phyloP scores from a whole-genome alignment of 768 basidiomycete species.

The Piloderma croceum region DNA sequence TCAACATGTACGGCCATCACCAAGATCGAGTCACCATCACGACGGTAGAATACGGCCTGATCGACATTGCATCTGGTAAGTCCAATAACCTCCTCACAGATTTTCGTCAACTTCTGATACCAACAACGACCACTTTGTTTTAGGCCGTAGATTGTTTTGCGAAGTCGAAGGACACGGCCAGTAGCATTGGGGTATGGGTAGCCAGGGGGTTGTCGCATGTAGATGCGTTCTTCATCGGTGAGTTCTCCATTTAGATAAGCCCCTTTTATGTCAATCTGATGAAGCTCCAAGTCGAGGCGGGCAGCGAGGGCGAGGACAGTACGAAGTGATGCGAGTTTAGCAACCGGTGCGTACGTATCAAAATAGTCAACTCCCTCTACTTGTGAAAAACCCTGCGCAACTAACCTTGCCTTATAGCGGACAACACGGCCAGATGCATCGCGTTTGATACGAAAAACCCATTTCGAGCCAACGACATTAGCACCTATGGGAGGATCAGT shows the following conservation, averaged over 20 bases:
- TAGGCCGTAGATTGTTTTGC: conserved; percentile 25
- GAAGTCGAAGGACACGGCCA: conserved; percentile 15
- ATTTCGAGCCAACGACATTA: conserved; percentile 24
- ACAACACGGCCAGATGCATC: conserved; percentile 26
- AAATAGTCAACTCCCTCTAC: conserved; percentile 32
- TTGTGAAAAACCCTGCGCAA: conserved; percentile 33
- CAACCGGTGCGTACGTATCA: conserved; percentile 26
- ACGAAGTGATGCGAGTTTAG: conserved; percentile 24
- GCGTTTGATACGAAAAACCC: conserved; percentile 33
- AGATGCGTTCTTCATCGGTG: conserved; percentile 34
- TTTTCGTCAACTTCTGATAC: conserved; percentile 16
- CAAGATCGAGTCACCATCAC: conserved; percentile 6
- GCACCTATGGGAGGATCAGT: conserved; percentile 17
- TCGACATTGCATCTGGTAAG: conserved; percentile 17
- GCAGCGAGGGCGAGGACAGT: conserved; percentile 33
- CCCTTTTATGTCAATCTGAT: conserved; percentile 37
- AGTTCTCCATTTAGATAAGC: conserved; percentile 36
- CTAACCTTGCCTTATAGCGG: conserved; percentile 26
- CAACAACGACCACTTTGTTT: conserved; percentile 24
- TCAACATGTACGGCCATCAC: conserved; percentile 15
- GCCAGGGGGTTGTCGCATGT: conserved; percentile 37
- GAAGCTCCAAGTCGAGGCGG: conserved; percentile 26
- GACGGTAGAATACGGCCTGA: conserved; percentile 10
- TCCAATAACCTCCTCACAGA: conserved; percentile 15
- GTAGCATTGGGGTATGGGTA: conserved; percentile 10